Evolutionary conservation across 257 asterid genomes (phyloP).

Genomic region (Fraxinus cuspidata): DNA sequence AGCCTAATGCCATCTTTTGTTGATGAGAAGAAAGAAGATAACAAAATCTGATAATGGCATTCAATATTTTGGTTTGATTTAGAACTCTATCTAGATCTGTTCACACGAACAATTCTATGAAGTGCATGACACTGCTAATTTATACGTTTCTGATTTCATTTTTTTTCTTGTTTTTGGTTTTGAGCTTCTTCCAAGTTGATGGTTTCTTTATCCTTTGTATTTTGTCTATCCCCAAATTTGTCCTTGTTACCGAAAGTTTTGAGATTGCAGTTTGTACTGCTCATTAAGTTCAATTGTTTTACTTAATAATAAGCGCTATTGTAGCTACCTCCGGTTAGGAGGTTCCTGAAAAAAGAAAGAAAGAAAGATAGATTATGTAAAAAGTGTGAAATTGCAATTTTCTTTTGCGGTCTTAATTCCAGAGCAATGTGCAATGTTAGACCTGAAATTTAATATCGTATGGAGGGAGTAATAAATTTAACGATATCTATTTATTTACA

Average conservation of each 20-base stretch:
- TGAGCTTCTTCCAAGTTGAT: not conserved
- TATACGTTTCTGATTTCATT: not conserved
- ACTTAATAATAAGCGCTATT: no score
- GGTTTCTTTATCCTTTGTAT: not conserved
- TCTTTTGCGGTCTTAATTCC: not conserved
- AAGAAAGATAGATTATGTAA: no score
- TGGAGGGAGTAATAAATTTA: not conserved
- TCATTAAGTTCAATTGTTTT: not conserved
- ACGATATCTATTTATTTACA: no score
- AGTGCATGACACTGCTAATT: not conserved
- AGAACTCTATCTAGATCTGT: not conserved
- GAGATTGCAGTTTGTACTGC: not conserved
- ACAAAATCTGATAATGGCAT: not conserved
- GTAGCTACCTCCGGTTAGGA: not conserved
- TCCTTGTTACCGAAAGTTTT: not conserved
- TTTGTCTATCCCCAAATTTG: not conserved
- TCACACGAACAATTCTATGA: not conserved
- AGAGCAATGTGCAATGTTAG: no score
- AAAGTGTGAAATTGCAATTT: not conserved
- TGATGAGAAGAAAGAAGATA: not conserved
- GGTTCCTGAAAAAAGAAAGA: not conserved
- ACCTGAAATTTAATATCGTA: no score
- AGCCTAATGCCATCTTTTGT: not conserved
- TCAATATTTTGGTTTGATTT: not conserved
- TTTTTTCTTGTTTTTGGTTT: no score